Evolutionary conservation across 495 filamentous ascomycete species (phyloP).

Genomic region (Xylaria venustula): DNA sequence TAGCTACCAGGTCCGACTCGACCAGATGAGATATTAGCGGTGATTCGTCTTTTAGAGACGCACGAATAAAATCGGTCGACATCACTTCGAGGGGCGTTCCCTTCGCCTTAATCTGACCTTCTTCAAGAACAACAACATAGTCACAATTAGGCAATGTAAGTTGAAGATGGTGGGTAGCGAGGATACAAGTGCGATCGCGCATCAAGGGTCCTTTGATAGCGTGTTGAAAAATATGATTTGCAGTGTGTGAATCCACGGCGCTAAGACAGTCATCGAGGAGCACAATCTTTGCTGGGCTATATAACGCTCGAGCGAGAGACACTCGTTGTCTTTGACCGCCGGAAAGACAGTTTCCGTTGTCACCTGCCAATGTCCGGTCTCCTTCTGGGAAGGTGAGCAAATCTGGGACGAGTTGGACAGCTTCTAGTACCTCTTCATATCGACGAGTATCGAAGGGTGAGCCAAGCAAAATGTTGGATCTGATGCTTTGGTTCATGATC

Average conservation of each 20-base stretch:
- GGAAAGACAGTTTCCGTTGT: conserved; percentile 81
- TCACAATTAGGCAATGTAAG: no score
- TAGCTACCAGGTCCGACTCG: no score
- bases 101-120: no score
- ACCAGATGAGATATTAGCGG: no score
- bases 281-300: conserved; percentile 72
- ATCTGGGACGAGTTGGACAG: neutral
- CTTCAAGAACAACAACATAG: no score
- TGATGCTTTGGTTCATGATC: neutral
- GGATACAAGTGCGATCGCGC: no score
- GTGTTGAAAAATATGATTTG: conserved; percentile 77
- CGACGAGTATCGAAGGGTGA: neutral
- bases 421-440: neutral
- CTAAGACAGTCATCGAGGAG: conserved; percentile 82
- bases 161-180: no score
- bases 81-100: no score
- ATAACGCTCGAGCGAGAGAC: conserved; percentile 81
- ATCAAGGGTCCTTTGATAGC: no score
- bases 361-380: conserved; percentile 21
- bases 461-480: neutral
- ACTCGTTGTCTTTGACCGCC: conserved; percentile 87
- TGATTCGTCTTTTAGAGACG: no score
- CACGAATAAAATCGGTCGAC: no score
- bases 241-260: conserved; percentile 83
- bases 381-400: conserved; percentile 21